phyloP scores from a whole-genome alignment of 208 protist genomes.

The Cochliopodium minus region DNA sequence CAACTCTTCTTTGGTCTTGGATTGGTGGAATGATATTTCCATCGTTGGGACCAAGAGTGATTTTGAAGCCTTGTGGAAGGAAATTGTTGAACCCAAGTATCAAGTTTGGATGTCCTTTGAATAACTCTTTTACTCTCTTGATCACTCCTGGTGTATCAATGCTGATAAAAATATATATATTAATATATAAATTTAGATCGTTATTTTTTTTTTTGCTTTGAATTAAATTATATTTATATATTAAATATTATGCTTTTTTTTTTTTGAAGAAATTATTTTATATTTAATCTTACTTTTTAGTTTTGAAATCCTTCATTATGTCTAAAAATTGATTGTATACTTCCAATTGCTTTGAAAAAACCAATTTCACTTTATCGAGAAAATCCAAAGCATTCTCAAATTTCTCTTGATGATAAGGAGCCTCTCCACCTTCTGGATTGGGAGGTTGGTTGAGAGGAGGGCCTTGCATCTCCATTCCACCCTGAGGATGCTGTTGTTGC shows the following conservation, averaged over 20 bases:
- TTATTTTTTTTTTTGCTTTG: too few relatives aligned
- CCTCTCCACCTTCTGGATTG: background rate
- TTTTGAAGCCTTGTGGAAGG: constrained; percentile 46
- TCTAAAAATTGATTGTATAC: background rate
- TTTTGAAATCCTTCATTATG: constrained; percentile 7
- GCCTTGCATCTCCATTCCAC: too few relatives aligned
- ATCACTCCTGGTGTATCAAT: constrained; percentile 58
- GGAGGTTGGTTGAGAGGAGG: background rate
- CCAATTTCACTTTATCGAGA: background rate
- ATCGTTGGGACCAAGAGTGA: constrained; percentile 24
- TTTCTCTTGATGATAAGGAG: background rate
- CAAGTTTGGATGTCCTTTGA: constrained; percentile 42
- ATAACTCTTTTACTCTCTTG: constrained; percentile 45
- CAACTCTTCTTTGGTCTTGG: too few relatives aligned
- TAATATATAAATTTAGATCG: too few relatives aligned
- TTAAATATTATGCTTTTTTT: too few relatives aligned
- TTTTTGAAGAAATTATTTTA: too few relatives aligned
- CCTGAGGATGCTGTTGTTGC: too few relatives aligned
- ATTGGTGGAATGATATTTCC: too few relatives aligned
- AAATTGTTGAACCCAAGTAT: constrained; percentile 66
- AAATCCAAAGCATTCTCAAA: background rate
- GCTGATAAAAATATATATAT: constrained; percentile 12
- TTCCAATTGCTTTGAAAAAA: background rate
- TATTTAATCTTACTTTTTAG: background rate
- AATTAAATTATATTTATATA: too few relatives aligned